Evolutionary conservation across 768 basidiomycete genomes (phyloP).

Genomic region (Dioszegia hungarica): DNA sequence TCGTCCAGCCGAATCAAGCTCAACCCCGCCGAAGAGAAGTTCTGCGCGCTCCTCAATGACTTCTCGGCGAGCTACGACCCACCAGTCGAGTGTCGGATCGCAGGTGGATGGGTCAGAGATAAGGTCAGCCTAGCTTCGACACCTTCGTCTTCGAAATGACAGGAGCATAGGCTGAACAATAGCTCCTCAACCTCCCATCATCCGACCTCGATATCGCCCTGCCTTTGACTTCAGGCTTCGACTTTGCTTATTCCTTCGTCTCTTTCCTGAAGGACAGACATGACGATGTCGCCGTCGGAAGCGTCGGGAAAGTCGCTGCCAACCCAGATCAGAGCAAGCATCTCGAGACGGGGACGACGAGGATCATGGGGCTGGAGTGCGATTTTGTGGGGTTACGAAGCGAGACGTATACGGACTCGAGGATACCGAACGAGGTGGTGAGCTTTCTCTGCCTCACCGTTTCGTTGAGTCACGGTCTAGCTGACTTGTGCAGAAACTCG

Average conservation of each 20-base stretch:
- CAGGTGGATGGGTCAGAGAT: conserved; percentile 97
- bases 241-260: conserved; percentile 76
- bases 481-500: conserved; percentile 63
- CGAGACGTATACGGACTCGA: conserved; percentile 83
- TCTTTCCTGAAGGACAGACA: conserved; percentile 54
- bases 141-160: neutral
- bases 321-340: conserved; percentile 98
- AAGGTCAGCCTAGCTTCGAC: conserved; percentile 64
- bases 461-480: neutral
- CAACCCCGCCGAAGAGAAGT: conserved; percentile 62
- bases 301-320: conserved; percentile 75
- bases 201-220: conserved; percentile 93
- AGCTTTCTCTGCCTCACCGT: conserved; percentile 41
- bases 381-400: conserved; percentile 91
- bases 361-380: conserved; percentile 71
- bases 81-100: conserved; percentile 72
- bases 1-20: conserved; percentile 53
- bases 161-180: neutral
- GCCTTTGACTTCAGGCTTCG: conserved; percentile 77
- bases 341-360: conserved; percentile 86
- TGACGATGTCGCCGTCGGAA: conserved; percentile 31
- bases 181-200: conserved; percentile 73
- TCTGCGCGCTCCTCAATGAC: conserved; percentile 75
- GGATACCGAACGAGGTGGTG: conserved; percentile 85
- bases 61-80: conserved; percentile 60